A percentile compares a stretch with the other conserved stretches of the same genome.
phyloP scores from a whole-genome alignment of 192 early-diverging fungal species.

The Gamsiella multidivaricata region DNA sequence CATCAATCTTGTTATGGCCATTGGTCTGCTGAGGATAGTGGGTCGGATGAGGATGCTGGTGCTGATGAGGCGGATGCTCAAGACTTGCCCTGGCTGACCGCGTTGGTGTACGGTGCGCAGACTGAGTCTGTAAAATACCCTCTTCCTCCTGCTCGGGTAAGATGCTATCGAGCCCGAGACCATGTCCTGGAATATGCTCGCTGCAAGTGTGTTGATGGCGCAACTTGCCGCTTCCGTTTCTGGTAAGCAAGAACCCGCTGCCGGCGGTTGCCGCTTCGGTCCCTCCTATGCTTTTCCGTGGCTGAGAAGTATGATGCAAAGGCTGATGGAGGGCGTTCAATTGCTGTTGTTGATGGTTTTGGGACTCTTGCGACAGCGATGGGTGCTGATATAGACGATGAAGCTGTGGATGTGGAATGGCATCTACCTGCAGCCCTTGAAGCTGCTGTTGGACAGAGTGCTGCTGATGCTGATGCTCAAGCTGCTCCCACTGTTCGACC shows the following conservation, averaged over 20 bases:
- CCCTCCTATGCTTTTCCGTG: not conserved
- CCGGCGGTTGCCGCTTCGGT: slow-evolving; percentile 10
- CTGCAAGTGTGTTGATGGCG: slow-evolving; percentile 10
- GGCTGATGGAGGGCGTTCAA: slow-evolving; percentile 26
- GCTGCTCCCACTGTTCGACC: slow-evolving; percentile 9
- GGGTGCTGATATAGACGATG: slow-evolving; percentile 15
- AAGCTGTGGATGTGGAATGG: not conserved
- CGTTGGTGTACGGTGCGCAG: not conserved
- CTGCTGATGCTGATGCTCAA: slow-evolving; percentile 9
- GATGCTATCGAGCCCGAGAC: not conserved
- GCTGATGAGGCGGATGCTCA: slow-evolving; percentile 8
- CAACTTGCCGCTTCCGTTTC: slow-evolving; percentile 13
- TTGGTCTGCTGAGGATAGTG: slow-evolving; percentile 16
- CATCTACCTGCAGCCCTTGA: not conserved
- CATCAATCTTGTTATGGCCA: slow-evolving; percentile 36
- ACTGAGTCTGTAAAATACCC: not conserved
- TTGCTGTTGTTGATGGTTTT: slow-evolving; percentile 29
- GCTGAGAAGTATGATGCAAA: slow-evolving; percentile 4
- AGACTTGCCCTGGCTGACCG: slow-evolving; percentile 8
- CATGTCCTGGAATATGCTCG: slow-evolving; percentile 10
- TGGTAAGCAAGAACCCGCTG: slow-evolving; percentile 21
- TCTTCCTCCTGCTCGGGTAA: slow-evolving; percentile 4
- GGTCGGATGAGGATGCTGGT: not conserved
- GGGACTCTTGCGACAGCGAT: slow-evolving; percentile 21
- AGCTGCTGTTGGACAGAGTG: slow-evolving; percentile 14